phyloP scores from a whole-genome alignment of 1,139 yeast species.

The Kodamaea sp. region DNA sequence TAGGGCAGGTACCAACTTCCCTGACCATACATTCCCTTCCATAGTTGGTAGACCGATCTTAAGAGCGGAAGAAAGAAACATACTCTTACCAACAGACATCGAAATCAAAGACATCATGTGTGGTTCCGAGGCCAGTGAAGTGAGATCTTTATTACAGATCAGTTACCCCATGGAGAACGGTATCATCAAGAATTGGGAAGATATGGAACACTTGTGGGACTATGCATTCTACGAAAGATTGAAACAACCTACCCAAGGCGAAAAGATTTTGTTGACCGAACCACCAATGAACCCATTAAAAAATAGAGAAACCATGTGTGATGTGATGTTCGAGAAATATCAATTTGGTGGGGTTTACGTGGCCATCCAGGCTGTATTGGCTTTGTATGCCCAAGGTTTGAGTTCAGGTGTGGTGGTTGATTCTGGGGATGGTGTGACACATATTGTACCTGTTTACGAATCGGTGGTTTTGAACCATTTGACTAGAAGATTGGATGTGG shows the following conservation, averaged over 20 bases:
- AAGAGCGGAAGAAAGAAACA: conserved; percentile 90
- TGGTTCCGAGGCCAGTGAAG: conserved; percentile 93
- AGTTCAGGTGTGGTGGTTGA: conserved; percentile 99
- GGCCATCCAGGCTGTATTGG: conserved; percentile 97
- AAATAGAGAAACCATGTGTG: conserved; percentile 93
- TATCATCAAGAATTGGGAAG: conserved; percentile 96
- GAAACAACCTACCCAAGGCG: conserved; percentile 74
- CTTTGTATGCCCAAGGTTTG: conserved; percentile 94
- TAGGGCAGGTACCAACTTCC: conserved; percentile 95
- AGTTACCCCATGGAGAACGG: conserved; percentile 99
- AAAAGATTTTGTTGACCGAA: conserved; percentile 85
- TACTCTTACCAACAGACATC: conserved; percentile 53
- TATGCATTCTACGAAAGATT: conserved; percentile 92
- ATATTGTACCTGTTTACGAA: conserved; percentile 96
- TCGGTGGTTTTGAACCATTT: conserved; percentile 92
- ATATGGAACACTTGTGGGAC: conserved; percentile 98
- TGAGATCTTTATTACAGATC: conserved; percentile 84
- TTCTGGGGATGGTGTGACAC: conserved; percentile 88
- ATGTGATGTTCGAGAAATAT: conserved; percentile 95
- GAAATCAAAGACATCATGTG: conserved; percentile 94
- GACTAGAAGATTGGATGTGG: conserved; percentile 91
- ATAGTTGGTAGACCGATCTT: conserved; percentile 97
- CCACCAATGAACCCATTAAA: conserved; percentile 98
- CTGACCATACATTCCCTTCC: conserved; percentile 97
- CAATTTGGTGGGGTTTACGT: conserved; percentile 96